A percentile compares a stretch with the other conserved stretches of the same genome.
Evolutionary conservation across 106 monocot genomes (phyloP).

Genomic region (Dendrobium officinale): DNA sequence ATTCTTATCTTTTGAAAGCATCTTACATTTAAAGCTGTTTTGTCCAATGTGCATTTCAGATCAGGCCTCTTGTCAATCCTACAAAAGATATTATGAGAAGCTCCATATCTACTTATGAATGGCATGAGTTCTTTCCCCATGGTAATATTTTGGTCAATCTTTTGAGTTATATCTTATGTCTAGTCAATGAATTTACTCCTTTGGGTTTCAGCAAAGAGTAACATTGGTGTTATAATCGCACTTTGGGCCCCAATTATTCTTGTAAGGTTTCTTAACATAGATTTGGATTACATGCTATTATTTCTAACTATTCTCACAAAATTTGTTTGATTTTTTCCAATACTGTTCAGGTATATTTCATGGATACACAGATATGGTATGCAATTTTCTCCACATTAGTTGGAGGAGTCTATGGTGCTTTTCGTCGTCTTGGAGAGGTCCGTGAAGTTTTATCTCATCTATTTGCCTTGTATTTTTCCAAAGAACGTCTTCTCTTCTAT

Average conservation of each 20-base stretch:
- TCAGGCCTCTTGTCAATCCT: slow-evolving; percentile 88
- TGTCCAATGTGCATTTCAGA: slow-evolving; percentile 28
- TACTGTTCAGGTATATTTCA: slow-evolving; percentile 66
- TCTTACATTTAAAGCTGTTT: not conserved
- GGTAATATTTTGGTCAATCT: slow-evolving; percentile 33
- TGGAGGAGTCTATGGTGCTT: slow-evolving; percentile 84
- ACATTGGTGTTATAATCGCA: slow-evolving; percentile 90
- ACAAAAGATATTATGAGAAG: slow-evolving; percentile 76
- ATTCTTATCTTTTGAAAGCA: not conserved
- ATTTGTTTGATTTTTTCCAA: not conserved
- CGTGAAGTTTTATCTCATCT: slow-evolving; percentile 7
- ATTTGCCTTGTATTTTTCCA: not conserved
- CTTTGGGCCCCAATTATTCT: slow-evolving; percentile 92
- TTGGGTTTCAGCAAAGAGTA: slow-evolving; percentile 63
- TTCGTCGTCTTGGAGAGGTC: slow-evolving; percentile 89
- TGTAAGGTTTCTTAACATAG: slow-evolving; percentile 29
- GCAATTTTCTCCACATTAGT: slow-evolving; percentile 74
- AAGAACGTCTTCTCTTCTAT: not conserved
- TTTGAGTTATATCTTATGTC: not conserved
- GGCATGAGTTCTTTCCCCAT: slow-evolving; percentile 97
- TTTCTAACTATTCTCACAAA: not conserved
- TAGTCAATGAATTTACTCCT: not conserved
- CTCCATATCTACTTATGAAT: slow-evolving; percentile 62
- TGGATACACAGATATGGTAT: slow-evolving; percentile 97
- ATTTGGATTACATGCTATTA: not conserved